A percentile compares a stretch with the other conserved stretches of the same genome.
Evolutionary conservation across 176 grass and related monocot genomes (phyloP).

Genomic region (Puccinellia tenuiflora): DNA sequence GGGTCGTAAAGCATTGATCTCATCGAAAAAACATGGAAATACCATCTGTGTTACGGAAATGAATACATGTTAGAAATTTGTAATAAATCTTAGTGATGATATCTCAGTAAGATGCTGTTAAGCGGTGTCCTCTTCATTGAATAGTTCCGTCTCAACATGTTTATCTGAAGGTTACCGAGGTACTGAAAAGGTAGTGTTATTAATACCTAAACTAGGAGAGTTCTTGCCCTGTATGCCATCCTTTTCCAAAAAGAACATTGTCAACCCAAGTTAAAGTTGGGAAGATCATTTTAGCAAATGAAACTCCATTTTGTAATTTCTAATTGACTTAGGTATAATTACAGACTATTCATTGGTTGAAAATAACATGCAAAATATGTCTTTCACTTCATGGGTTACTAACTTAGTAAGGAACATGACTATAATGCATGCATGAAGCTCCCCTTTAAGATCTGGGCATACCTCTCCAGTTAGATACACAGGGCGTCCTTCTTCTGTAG

Average conservation of each 20-base stretch:
- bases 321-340: neutral
- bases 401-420: neutral
- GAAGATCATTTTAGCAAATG: neutral
- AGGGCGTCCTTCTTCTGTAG: constrained; percentile 64
- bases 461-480: constrained; percentile 96
- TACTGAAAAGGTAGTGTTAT: neutral
- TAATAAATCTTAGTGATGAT: neutral
- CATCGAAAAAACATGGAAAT: constrained; percentile 86
- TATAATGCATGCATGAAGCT: neutral
- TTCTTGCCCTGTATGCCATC: neutral
- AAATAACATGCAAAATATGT: neutral
- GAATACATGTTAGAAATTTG: neutral
- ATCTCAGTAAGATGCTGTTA: neutral
- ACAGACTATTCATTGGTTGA: neutral
- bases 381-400: neutral
- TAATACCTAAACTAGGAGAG: constrained; percentile 2
- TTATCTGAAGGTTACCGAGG: neutral
- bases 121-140: neutral
- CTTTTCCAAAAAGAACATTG: neutral
- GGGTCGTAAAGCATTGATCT: constrained; percentile 54
- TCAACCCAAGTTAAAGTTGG: neutral
- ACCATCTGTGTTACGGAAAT: constrained; percentile 44
- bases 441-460: constrained; percentile 1
- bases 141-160: neutral
- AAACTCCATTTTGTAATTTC: neutral